A percentile compares a stretch with the other conserved stretches of the same genome.
These are phyloP conservation scores for Xylaria cubensis DNA, from an alignment of 495 filamentous ascomycete genomes.

Conservation along the genomic window DNA sequence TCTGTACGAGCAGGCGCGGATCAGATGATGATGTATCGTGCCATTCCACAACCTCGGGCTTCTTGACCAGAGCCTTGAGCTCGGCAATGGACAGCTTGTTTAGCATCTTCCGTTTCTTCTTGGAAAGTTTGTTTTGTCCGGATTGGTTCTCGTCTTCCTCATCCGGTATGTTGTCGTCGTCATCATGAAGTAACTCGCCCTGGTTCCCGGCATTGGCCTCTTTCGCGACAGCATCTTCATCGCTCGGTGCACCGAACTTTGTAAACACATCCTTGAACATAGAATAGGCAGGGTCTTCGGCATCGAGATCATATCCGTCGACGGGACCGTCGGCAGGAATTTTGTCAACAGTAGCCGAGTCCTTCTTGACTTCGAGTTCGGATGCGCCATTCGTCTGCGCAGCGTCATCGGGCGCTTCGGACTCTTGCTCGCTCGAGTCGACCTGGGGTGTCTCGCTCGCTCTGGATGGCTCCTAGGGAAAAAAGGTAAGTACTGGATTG, in stretches of 20 bases:
- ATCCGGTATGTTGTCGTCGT: constrained; percentile 88
- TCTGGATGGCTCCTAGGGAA: constrained; percentile 29
- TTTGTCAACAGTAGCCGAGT: constrained; percentile 40
- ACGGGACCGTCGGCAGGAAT: constrained; percentile 54
- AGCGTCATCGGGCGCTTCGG: constrained; percentile 37
- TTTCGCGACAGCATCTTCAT: constrained; percentile 62
- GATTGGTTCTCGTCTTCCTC: constrained; percentile 77
- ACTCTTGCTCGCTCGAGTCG: constrained; percentile 34
- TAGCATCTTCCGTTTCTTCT: constrained; percentile 88
- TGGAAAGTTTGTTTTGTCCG: constrained; percentile 74
- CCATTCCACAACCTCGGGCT: constrained; percentile 96
- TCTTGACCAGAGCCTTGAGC: constrained; percentile 87
- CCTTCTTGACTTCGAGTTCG: constrained; percentile 51
- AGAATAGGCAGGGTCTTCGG: constrained; percentile 78
- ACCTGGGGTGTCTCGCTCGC: constrained; percentile 32
- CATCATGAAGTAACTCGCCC: constrained; percentile 83
- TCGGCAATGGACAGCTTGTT: constrained; percentile 95
- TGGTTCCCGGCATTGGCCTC: constrained; percentile 75
- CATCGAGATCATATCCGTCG: constrained; percentile 54
- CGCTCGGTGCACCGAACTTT: constrained; percentile 67
- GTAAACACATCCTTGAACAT: constrained; percentile 82
- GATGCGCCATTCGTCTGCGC: constrained; percentile 34
- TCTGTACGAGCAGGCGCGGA: constrained; percentile 86
- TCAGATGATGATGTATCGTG: constrained; percentile 93
- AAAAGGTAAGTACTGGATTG: constrained; percentile 29